These are phyloP conservation scores for Quercus cerris DNA, from an alignment of 306 rosid species.

Conservation along the genomic window DNA sequence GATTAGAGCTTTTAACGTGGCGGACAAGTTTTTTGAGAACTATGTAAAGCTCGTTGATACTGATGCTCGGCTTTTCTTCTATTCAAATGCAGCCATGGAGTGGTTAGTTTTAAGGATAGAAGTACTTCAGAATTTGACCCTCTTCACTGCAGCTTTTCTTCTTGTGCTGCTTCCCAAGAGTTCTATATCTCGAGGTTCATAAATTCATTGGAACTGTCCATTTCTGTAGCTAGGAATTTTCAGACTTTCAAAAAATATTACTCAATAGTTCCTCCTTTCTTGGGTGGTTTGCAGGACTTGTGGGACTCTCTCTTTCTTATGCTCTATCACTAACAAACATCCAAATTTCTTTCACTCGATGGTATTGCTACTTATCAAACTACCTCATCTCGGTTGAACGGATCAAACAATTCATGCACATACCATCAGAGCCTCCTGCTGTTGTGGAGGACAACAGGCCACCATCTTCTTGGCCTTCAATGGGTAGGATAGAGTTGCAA, in stretches of 20 bases:
- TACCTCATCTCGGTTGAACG: slow-evolving; percentile 70
- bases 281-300: slow-evolving; percentile 53
- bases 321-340: slow-evolving; percentile 48
- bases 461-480: slow-evolving; percentile 70
- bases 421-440: slow-evolving; percentile 66
- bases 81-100: too few species aligned
- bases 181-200: slow-evolving; percentile 38
- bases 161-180: too few species aligned
- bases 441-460: slow-evolving; percentile 55
- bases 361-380: slow-evolving; percentile 58
- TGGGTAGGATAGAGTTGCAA: slow-evolving; percentile 68
- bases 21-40: too few species aligned
- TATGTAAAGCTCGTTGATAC: too few species aligned
- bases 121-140: too few species aligned
- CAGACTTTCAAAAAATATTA: neutral
- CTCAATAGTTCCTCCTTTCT: neutral
- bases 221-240: neutral
- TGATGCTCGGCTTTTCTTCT: too few species aligned
- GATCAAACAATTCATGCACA: slow-evolving; percentile 73
- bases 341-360: slow-evolving; percentile 40
- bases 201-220: neutral
- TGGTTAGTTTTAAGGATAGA: too few species aligned
- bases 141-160: too few species aligned
- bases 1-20: too few species aligned
- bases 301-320: slow-evolving; percentile 76